A percentile compares a stretch with the other conserved stretches of the same genome.
Evolutionary conservation across 306 rosid genomes (phyloP).

Genomic region (Ziziphus jujuba): DNA sequence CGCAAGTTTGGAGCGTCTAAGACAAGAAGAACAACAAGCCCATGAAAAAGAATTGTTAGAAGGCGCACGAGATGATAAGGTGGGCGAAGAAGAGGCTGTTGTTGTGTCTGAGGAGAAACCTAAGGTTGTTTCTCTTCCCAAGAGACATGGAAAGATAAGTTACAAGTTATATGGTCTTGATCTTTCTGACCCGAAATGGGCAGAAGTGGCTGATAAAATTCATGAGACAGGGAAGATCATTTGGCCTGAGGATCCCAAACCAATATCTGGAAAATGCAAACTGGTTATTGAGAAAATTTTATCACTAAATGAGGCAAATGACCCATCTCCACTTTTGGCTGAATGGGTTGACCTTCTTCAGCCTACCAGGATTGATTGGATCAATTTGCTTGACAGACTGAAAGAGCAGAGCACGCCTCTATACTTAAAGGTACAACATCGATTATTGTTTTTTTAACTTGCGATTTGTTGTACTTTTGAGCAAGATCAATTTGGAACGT

Average conservation of each 20-base stretch:
- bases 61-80: constrained; percentile 10
- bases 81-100: constrained; percentile 18
- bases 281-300: constrained; percentile 54
- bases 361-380: constrained; percentile 81
- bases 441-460: not conserved
- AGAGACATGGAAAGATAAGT: constrained; percentile 72
- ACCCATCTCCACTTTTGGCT: constrained; percentile 51
- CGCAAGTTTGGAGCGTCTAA: constrained; percentile 55
- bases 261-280: constrained; percentile 67
- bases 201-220: constrained; percentile 60
- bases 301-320: constrained; percentile 48
- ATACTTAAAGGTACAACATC: constrained; percentile 63
- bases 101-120: constrained; percentile 33
- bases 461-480: not conserved
- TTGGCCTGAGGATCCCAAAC: constrained; percentile 72
- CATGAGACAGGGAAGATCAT: constrained; percentile 61
- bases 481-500: not conserved
- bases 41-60: constrained; percentile 26
- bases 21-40: constrained; percentile 32
- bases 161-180: constrained; percentile 85
- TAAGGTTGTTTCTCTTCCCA: constrained; percentile 65
- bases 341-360: constrained; percentile 79
- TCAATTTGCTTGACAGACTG: constrained; percentile 61
- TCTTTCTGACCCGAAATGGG: constrained; percentile 83
- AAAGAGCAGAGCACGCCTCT: constrained; percentile 44